Evolutionary conservation across 2,329 filamentous ascomycete genomes (phyloP), one percentile per base, ranked within the genome.

Genomic region (Xylariaceae sp.): DNA sequence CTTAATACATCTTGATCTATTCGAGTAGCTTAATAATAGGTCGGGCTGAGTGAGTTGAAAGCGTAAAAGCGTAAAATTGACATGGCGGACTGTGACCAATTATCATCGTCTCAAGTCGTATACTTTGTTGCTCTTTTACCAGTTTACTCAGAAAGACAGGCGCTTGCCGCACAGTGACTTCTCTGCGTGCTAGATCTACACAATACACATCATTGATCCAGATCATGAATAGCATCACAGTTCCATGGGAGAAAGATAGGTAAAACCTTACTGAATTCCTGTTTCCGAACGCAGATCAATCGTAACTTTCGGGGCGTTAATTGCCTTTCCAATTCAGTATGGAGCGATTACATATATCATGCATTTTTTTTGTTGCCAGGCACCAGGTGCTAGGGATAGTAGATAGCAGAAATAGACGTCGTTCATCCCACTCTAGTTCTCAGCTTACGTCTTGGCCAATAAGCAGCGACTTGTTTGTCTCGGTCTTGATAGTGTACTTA

Each of bases 401-500:
- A n/a, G n/a, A n/a, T n/a, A n/a, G n/a, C n/a, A n/a, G 26, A 29
- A 10, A 29, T 29, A 29, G 26, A 10, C 26, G 26, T 29, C 26
- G 26, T 29, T 29, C 10, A 5, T 29, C 26, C 26, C 26, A 6
- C 26, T 5, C 10, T 10, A 29, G 26, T 40, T 16, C 51, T 49
- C 26, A 48, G 29, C 49, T 45, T 43, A 48, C 40, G 20, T 43
- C 59, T 59, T 59, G 53, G 53, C 50, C 26, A 42, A 19, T 46
- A n/a, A n/a, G n/a, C n/a, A 21, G 54, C 55, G 57, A 40, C 48
- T 20, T 46, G 43, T 55, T 50, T 52, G 41, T 44, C 50, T 37
- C 45, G 43, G 50, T 40, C n/a, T 46, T 55, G 56, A 62, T 61
- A 61, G 23, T 23, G 21, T 49, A 20, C 50, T 43, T 54, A 59